These are phyloP conservation scores for Starmerella vaccinii DNA, from an alignment of 805 yeast genomes.

Conservation along the genomic window DNA sequence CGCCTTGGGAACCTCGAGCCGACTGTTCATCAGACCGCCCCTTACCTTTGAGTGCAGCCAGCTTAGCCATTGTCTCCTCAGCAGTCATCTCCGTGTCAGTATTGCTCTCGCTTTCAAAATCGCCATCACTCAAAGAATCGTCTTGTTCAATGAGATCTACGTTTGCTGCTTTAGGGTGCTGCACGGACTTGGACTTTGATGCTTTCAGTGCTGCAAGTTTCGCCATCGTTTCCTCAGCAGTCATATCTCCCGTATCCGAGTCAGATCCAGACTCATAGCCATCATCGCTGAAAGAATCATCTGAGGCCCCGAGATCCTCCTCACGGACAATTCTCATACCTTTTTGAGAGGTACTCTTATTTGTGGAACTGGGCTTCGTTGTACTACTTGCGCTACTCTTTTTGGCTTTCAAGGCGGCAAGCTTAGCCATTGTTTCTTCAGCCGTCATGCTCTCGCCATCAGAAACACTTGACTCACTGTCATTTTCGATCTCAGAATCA, in stretches of 20 bases:
- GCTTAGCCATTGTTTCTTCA: conserved; percentile 21
- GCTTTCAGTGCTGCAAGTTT: conserved; percentile 24
- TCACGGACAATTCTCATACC: background rate
- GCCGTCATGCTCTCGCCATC: conserved; percentile 17
- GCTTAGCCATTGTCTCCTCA: conserved; percentile 26
- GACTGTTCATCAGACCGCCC: background rate
- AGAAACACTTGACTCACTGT: conserved; percentile 1
- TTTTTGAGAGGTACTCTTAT: background rate
- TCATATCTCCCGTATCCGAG: conserved; percentile 16
- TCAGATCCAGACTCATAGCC: conserved; percentile 7
- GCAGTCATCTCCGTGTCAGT: conserved; percentile 17
- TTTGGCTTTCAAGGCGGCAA: conserved; percentile 17
- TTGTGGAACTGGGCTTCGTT: background rate
- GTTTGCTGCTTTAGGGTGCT: background rate
- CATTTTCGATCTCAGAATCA: conserved; percentile 1
- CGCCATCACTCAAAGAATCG: conserved; percentile 22
- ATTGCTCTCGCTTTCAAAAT: conserved; percentile 20
- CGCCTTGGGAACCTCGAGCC: background rate
- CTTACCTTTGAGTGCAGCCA: conserved; percentile 24
- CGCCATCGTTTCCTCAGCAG: conserved; percentile 25
- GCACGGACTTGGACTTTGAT: background rate
- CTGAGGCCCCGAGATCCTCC: conserved; percentile 18
- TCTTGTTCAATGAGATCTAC: background rate
- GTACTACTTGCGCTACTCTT: background rate
- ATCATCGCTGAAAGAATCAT: conserved; percentile 7